Conservation (phyloP, 2,329 filamentous ascomycete genomes). For the Helminthosporium solani region DNA sequence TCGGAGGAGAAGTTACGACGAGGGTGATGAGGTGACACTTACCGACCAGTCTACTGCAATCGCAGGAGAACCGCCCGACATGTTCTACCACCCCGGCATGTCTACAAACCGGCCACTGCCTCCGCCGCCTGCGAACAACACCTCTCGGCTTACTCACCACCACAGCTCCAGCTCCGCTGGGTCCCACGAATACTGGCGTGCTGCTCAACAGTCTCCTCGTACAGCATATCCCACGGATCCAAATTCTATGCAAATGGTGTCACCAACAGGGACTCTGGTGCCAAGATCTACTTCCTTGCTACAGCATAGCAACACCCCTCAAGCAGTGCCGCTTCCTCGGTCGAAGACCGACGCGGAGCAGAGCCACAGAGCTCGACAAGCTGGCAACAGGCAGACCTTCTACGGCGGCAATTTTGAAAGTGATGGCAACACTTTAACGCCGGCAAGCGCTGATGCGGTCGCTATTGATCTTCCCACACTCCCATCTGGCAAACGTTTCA, state of each 20-base stretch:
- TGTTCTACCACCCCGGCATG: conserved; percentile 91
- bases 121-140: conserved; percentile 62
- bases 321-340: conserved; percentile 76
- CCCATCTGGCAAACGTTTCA: conserved; percentile 77
- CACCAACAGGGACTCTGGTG: conserved; percentile 34
- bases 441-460: conserved; percentile 49
- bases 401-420: conserved; percentile 38
- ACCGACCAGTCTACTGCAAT: conserved; percentile 46
- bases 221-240: conserved; percentile 36
- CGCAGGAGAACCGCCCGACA: conserved; percentile 70
- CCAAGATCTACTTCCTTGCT: conserved; percentile 63
- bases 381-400: conserved; percentile 35
- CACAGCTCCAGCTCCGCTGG: conserved; percentile 35
- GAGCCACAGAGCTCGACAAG: conserved; percentile 45
- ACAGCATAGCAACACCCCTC: conserved; percentile 77
- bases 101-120: conserved; percentile 60
- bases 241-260: conserved; percentile 32
- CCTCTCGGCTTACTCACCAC: conserved; percentile 47
- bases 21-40: conserved; percentile 73
- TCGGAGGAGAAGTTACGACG: conserved; percentile 82
- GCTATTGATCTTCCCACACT: conserved; percentile 82
- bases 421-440: conserved; percentile 60
- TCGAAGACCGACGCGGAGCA: conserved; percentile 93
- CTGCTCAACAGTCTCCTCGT: conserved; percentile 28
- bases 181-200: conserved; percentile 51